Conservation (phyloP, 345 rosid genomes). For the Rhizophora mangle region DNA sequence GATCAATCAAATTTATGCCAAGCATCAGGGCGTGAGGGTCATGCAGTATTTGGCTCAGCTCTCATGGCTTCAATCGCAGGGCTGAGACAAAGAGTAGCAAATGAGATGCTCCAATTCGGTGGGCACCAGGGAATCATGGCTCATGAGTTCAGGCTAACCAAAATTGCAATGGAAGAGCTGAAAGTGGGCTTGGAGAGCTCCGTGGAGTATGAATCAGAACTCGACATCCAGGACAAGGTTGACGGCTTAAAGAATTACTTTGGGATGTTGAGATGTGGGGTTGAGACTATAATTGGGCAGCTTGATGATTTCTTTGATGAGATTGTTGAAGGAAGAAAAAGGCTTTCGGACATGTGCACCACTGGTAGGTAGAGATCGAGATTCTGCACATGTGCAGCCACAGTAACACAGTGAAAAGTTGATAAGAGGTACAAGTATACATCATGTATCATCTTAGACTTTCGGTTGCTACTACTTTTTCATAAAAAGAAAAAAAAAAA, state of each 20-base stretch:
- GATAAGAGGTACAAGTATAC: too few relatives aligned
- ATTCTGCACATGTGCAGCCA: neutral
- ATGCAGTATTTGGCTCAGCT: constrained; percentile 38
- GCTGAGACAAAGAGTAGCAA: constrained; percentile 55
- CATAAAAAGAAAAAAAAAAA: too few relatives aligned
- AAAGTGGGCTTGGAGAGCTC: constrained; percentile 50
- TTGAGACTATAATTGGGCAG: constrained; percentile 58
- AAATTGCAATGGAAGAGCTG: constrained; percentile 58
- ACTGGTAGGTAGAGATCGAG: constrained; percentile 13
- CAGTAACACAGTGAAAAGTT: too few relatives aligned
- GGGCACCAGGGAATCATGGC: constrained; percentile 46
- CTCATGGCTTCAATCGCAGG: constrained; percentile 53
- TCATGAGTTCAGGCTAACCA: constrained; percentile 57
- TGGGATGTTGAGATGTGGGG: constrained; percentile 62
- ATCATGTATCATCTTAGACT: too few relatives aligned
- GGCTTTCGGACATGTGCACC: constrained; percentile 73
- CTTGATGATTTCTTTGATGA: constrained; percentile 92
- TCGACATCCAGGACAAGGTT: constrained; percentile 47
- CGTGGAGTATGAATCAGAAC: constrained; percentile 30
- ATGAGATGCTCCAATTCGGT: constrained; percentile 46
- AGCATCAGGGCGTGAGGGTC: constrained; percentile 3
- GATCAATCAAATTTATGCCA: constrained; percentile 27
- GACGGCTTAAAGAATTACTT: constrained; percentile 54
- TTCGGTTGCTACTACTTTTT: neutral
- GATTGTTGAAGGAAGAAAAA: constrained; percentile 80